phyloP scores from a whole-genome alignment of 495 filamentous ascomycete genomes.

The Penicillium argentinense region DNA sequence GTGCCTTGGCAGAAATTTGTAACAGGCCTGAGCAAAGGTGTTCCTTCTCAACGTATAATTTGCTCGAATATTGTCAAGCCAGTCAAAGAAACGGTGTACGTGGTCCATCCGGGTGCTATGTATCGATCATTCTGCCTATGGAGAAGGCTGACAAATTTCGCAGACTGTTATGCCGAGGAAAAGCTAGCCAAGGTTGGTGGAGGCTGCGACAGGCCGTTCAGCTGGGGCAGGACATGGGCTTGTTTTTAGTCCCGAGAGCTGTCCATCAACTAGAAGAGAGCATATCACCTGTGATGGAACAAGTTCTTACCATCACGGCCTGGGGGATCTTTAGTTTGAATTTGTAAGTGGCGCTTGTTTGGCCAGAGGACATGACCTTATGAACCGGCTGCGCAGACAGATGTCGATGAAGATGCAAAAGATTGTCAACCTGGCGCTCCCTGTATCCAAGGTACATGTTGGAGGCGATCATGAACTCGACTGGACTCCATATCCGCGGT shows the following conservation, averaged over 20 bases:
- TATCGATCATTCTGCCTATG: too few relatives aligned
- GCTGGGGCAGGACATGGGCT: constrained; percentile 31
- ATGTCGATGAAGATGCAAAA: constrained; percentile 30
- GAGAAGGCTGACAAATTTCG: constrained; percentile 12
- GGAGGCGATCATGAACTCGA: constrained; percentile 17
- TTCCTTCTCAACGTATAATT: too few relatives aligned
- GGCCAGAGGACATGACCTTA: background rate
- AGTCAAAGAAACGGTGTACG: too few relatives aligned
- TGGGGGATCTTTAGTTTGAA: constrained; percentile 38
- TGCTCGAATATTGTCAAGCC: too few relatives aligned
- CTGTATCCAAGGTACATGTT: constrained; percentile 16
- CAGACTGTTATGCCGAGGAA: constrained; percentile 33
- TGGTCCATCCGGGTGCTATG: too few relatives aligned
- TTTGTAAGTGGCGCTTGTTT: constrained; percentile 21
- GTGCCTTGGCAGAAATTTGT: too few relatives aligned
- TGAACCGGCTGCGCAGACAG: constrained; percentile 22
- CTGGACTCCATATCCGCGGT: constrained; percentile 40
- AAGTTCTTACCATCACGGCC: constrained; percentile 24
- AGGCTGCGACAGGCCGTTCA: constrained; percentile 36
- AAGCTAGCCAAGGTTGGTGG: constrained; percentile 29
- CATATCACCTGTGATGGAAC: constrained; percentile 19
- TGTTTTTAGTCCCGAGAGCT: constrained; percentile 23
- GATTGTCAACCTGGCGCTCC: constrained; percentile 17
- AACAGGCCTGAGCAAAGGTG: too few relatives aligned
- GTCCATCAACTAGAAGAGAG: constrained; percentile 7